phyloP scores from a whole-genome alignment of 176 grass and related monocot species.

The Hyparrhenia diplandra region DNA sequence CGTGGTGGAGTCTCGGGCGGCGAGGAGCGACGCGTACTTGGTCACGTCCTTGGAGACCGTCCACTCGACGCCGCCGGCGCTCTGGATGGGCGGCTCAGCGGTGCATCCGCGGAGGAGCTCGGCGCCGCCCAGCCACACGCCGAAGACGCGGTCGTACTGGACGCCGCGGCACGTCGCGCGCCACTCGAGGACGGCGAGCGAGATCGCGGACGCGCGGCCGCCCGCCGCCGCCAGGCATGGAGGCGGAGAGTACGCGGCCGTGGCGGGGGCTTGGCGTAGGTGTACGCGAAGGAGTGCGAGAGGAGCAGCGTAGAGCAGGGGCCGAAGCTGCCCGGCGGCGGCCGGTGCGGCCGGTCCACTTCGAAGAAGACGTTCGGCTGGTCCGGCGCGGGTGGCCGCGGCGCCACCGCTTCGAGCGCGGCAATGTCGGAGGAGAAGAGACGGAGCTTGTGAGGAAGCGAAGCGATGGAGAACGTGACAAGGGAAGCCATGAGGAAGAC shows the following conservation, averaged over 20 bases:
- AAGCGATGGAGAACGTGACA: neutral
- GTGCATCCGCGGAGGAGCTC: constrained; percentile 77
- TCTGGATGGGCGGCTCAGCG: constrained; percentile 24
- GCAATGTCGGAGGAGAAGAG: no score
- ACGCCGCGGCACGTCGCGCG: constrained; percentile 30
- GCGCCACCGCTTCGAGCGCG: neutral
- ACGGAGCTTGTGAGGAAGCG: neutral
- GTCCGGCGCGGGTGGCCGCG: no score
- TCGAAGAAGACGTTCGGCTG: constrained; percentile 30
- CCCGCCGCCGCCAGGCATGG: constrained; percentile 8
- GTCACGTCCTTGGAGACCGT: constrained; percentile 45
- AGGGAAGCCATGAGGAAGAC: constrained; percentile 4
- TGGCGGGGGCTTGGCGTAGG: constrained; percentile 6
- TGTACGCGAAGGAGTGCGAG: constrained; percentile 5
- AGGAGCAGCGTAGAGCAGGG: constrained; percentile 38
- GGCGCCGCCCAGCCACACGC: constrained; percentile 62
- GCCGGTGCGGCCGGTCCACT: constrained; percentile 27
- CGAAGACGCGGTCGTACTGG: constrained; percentile 65
- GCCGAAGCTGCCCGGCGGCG: neutral
- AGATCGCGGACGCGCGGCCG: neutral
- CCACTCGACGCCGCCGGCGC: constrained; percentile 25
- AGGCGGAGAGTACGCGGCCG: constrained; percentile 2
- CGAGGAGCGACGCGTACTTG: constrained; percentile 52
- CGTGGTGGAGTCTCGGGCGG: constrained; percentile 29
- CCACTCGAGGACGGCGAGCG: constrained; percentile 45